A percentile compares a stretch with the other conserved stretches of the same genome.
Conservation (phyloP, 2,329 filamentous ascomycete species). For the Apiospora rasikravindrae region DNA sequence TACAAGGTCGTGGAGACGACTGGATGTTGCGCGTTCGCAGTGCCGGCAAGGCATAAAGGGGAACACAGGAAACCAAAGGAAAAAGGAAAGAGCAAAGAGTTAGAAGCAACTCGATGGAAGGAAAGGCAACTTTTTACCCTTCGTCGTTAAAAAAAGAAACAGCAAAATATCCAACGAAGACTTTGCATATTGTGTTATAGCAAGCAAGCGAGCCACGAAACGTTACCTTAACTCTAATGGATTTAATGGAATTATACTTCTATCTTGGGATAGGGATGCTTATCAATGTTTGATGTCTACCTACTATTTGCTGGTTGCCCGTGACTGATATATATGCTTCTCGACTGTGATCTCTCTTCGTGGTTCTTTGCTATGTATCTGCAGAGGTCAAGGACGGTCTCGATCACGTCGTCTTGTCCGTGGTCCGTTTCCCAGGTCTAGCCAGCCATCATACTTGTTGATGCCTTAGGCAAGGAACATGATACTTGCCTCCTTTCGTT, state of each 20-base stretch:
- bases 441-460: background rate
- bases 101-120: background rate
- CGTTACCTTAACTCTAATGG: slow-evolving; percentile 13
- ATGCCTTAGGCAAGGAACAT: background rate
- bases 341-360: background rate
- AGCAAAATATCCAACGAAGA: background rate
- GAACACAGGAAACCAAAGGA: background rate
- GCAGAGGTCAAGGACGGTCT: background rate
- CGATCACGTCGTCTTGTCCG: background rate
- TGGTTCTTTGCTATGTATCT: background rate
- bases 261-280: background rate
- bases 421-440: background rate
- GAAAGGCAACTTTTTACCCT: slow-evolving; percentile 4
- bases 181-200: slow-evolving; percentile 10
- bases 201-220: slow-evolving; percentile 12
- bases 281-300: background rate
- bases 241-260: slow-evolving; percentile 17
- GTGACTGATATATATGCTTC: background rate
- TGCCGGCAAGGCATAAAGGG: slow-evolving; percentile 28
- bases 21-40: slow-evolving; percentile 35
- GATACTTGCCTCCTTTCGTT: background rate
- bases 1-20: slow-evolving; percentile 33
- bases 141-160: background rate
- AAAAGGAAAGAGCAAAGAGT: background rate
- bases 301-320: background rate